A percentile compares a stretch with the other conserved stretches of the same genome.
These are phyloP conservation scores for Gnomoniopsis smithogilvyi DNA, from an alignment of 2,329 filamentous ascomycete species.

Conservation along the genomic window DNA sequence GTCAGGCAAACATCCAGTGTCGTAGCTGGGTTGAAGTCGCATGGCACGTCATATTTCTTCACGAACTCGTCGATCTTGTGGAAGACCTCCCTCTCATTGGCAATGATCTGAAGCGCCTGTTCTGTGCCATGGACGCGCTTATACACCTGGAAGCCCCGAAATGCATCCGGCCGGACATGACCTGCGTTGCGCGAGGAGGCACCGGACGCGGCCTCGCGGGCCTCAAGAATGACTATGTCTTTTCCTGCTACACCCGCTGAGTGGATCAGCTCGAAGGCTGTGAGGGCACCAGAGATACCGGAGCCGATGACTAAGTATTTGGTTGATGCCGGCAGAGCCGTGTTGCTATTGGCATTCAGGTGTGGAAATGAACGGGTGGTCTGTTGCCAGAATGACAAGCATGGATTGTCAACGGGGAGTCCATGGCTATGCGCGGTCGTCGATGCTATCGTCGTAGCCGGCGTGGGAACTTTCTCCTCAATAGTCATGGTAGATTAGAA, in stretches of 20 bases:
- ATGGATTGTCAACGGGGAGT: conserved; percentile 15
- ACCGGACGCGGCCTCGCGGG: conserved; percentile 40
- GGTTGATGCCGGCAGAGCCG: conserved; percentile 25
- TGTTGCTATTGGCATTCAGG: conserved; percentile 34
- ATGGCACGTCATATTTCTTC: conserved; percentile 35
- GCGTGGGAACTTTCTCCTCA: background rate
- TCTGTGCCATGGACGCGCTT: conserved; percentile 36
- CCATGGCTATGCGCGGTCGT: background rate
- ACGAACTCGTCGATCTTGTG: conserved; percentile 38
- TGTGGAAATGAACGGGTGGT: conserved; percentile 40
- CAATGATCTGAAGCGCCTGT: conserved; percentile 43
- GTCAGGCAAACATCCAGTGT: conserved; percentile 49
- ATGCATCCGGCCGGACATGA: conserved; percentile 42
- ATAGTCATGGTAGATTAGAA: background rate
- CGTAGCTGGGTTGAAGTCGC: conserved; percentile 42
- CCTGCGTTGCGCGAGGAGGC: conserved; percentile 42
- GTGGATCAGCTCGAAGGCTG: conserved; percentile 37
- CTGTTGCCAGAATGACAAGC: conserved; percentile 36
- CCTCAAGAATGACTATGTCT: conserved; percentile 39
- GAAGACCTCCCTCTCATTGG: conserved; percentile 38
- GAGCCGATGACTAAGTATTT: conserved; percentile 40
- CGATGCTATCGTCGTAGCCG: background rate
- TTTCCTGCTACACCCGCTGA: conserved; percentile 27
- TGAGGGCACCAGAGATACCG: conserved; percentile 38
- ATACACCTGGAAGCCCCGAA: conserved; percentile 44